Evolutionary conservation across 805 yeast genomes (phyloP).

Genomic region (Schizosaccharomyces cryophilus): DNA sequence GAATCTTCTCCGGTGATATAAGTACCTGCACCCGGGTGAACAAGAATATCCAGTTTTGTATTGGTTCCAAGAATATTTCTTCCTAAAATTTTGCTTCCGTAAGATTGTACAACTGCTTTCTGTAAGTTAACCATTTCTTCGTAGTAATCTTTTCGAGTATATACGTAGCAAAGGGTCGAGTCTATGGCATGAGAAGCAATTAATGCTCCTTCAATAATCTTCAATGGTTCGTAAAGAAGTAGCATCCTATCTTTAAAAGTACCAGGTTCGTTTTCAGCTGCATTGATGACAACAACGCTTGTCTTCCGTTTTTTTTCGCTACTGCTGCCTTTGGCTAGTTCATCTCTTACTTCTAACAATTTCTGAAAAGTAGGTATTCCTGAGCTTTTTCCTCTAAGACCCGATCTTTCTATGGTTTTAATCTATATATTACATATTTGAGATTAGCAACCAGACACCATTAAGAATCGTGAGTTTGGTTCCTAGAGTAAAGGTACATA

Average conservation of each 20-base stretch:
- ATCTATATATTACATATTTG: not conserved
- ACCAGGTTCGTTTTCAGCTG: slow-evolving; percentile 90
- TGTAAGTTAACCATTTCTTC: slow-evolving; percentile 55
- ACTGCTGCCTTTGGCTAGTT: too few relatives aligned
- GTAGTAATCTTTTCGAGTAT: slow-evolving; percentile 76
- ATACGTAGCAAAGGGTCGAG: slow-evolving; percentile 77
- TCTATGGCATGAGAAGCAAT: slow-evolving; percentile 81
- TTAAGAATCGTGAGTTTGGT: not conserved
- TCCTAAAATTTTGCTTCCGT: slow-evolving; percentile 55
- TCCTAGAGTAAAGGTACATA: not conserved
- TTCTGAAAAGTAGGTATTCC: not conserved
- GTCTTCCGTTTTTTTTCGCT: not conserved
- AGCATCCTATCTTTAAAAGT: slow-evolving; percentile 84
- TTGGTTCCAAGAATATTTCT: slow-evolving; percentile 75
- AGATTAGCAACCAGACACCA: not conserved
- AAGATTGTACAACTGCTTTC: slow-evolving; percentile 68
- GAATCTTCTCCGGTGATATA: slow-evolving; percentile 86
- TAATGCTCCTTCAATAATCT: slow-evolving; percentile 75
- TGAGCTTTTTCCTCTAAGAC: not conserved
- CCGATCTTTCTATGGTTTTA: not conserved
- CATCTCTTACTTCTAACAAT: not conserved
- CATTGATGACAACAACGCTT: slow-evolving; percentile 44
- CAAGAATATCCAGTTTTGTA: slow-evolving; percentile 55
- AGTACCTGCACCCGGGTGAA: slow-evolving; percentile 87
- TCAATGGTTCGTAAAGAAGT: slow-evolving; percentile 76